Conservation (phyloP, 108 stramenopile genomes). For the Conticribra weissflogii region DNA sequence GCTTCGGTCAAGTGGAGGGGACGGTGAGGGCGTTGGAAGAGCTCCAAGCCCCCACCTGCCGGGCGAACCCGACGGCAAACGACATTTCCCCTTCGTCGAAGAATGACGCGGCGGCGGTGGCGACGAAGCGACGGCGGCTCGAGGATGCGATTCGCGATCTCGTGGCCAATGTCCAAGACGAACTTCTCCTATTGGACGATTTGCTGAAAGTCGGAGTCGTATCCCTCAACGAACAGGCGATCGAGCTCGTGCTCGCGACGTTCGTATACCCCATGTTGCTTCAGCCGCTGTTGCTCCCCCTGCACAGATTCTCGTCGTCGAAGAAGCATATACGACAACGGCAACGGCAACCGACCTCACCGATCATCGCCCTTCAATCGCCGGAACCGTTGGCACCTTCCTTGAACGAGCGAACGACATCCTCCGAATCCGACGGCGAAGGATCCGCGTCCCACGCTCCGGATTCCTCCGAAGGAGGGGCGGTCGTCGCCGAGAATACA, state of each 20-base stretch:
- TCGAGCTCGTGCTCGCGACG: constrained; percentile 91
- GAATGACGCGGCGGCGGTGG: constrained; percentile 4
- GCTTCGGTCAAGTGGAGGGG: constrained; percentile 80
- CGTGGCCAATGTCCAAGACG: constrained; percentile 78
- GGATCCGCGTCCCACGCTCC: background rate
- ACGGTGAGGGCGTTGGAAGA: constrained; percentile 69
- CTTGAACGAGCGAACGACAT: background rate
- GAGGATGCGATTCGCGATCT: constrained; percentile 52
- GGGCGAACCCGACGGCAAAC: constrained; percentile 3
- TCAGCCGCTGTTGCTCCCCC: constrained; percentile 76
- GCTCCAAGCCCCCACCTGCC: too few species aligned
- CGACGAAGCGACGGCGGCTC: constrained; percentile 39
- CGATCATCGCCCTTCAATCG: background rate
- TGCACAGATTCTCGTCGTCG: constrained; percentile 54
- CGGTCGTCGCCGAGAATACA: too few species aligned
- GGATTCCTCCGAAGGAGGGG: background rate
- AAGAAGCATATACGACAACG: constrained; percentile 5
- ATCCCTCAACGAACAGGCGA: constrained; percentile 84
- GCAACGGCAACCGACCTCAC: background rate
- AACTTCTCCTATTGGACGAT: constrained; percentile 82
- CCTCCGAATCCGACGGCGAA: background rate
- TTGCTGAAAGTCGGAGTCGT: constrained; percentile 81
- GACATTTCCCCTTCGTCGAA: constrained; percentile 6
- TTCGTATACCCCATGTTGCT: constrained; percentile 87
- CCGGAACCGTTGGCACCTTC: background rate